These are phyloP conservation scores for Ambrosiella beaveri DNA, from an alignment of 2,329 filamentous ascomycete genomes.

Conservation along the genomic window DNA sequence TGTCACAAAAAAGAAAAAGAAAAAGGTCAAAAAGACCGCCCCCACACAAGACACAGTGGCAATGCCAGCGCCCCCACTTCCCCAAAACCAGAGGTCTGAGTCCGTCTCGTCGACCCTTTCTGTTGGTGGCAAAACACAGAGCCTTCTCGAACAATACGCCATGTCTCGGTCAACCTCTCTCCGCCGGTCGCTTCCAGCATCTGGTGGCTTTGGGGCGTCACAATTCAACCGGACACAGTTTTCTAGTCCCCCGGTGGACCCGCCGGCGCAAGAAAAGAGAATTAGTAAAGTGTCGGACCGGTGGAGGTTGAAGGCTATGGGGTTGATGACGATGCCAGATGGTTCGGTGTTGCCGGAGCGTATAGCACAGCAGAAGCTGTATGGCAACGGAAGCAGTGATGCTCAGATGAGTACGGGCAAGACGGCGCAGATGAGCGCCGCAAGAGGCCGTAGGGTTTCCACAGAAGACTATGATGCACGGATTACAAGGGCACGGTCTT, in stretches of 20 bases:
- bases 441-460: conserved; percentile 16
- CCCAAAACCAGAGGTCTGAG: conserved; percentile 2
- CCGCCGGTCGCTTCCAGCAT: conserved; percentile 9
- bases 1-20: conserved; percentile 2
- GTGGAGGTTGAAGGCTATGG: conserved; percentile 33
- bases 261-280: conserved; percentile 14
- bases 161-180: conserved; percentile 8
- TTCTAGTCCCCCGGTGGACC: conserved; percentile 5
- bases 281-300: conserved; percentile 25
- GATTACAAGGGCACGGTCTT: conserved; percentile 7
- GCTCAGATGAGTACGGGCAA: conserved; percentile 22
- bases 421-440: conserved; percentile 18
- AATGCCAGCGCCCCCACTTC: conserved; percentile 6
- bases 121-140: conserved; percentile 12
- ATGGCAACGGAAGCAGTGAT: conserved; percentile 21
- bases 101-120: conserved; percentile 11
- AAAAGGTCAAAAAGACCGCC: conserved; percentile 3
- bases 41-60: not conserved
- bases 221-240: conserved; percentile 11
- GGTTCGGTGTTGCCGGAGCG: conserved; percentile 36
- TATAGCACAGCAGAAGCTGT: conserved; percentile 29
- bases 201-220: conserved; percentile 16
- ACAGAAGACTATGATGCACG: conserved; percentile 14
- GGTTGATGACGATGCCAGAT: conserved; percentile 34
- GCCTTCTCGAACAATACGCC: conserved; percentile 10